phyloP scores from a whole-genome alignment of 495 filamentous ascomycete genomes.

The Aspergillus nidulans region DNA sequence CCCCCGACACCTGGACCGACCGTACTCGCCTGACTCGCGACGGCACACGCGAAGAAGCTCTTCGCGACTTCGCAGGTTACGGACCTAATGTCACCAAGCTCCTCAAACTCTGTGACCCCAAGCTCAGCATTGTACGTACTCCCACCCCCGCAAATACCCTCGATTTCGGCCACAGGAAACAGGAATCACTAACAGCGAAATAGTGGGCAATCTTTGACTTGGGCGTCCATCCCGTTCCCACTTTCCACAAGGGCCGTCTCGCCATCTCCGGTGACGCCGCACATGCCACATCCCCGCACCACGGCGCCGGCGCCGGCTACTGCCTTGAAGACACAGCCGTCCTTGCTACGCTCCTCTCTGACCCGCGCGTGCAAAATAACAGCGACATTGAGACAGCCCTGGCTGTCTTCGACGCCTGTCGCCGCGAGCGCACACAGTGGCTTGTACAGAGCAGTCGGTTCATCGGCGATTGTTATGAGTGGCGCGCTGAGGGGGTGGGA shows the following conservation, averaged over 20 bases:
- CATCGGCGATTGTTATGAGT: constrained; percentile 28
- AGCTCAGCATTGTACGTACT: constrained; percentile 22
- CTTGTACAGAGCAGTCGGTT: constrained; percentile 31
- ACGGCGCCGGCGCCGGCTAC: constrained; percentile 54
- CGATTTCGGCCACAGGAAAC: neutral
- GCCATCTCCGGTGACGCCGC: constrained; percentile 50
- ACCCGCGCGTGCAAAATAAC: constrained; percentile 14
- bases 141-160: neutral
- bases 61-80: constrained; percentile 35
- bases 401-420: constrained; percentile 17
- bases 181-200: neutral
- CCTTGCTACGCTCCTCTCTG: constrained; percentile 35
- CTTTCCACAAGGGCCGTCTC: constrained; percentile 36
- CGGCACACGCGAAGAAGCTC: constrained; percentile 29
- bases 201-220: constrained; percentile 57
- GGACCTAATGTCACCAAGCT: constrained; percentile 25
- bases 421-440: constrained; percentile 29
- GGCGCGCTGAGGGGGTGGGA: constrained; percentile 19
- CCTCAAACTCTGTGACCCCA: constrained; percentile 19
- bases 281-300: constrained; percentile 42
- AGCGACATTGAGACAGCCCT: constrained; percentile 17
- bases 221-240: constrained; percentile 34
- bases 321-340: constrained; percentile 53
- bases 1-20: constrained; percentile 32
- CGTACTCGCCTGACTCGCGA: constrained; percentile 23